A percentile compares a stretch with the other conserved stretches of the same genome.
Evolutionary conservation across 1,284 basidiomycete species (phyloP).

Genomic region (Boletus smithii): DNA sequence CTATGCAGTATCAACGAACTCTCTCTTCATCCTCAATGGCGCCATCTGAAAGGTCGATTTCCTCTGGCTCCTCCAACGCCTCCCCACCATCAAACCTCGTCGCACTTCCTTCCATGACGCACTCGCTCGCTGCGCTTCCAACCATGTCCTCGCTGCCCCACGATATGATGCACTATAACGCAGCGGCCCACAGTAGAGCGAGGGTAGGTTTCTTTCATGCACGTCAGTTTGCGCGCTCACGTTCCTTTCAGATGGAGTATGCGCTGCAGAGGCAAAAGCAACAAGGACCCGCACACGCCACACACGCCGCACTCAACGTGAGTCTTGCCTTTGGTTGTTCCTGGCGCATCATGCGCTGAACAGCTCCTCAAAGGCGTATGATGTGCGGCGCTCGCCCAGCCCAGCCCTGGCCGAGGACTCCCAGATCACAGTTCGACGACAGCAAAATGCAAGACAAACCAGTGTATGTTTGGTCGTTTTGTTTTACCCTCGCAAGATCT

Average conservation of each 20-base stretch:
- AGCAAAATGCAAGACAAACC: slow-evolving; percentile 24
- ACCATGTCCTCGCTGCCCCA: slow-evolving; percentile 31
- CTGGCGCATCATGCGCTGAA: slow-evolving; percentile 13
- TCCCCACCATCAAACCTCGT: slow-evolving; percentile 32
- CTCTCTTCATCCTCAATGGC: slow-evolving; percentile 32
- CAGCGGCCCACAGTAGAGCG: slow-evolving; percentile 30
- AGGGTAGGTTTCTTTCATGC: slow-evolving; percentile 17
- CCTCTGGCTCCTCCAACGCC: slow-evolving; percentile 31
- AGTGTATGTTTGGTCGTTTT: slow-evolving; percentile 15
- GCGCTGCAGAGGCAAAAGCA: slow-evolving; percentile 33
- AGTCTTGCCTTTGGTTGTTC: slow-evolving; percentile 5
- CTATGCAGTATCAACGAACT: slow-evolving; percentile 35
- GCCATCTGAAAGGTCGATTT: slow-evolving; percentile 33
- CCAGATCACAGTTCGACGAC: slow-evolving; percentile 34
- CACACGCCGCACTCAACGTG: slow-evolving; percentile 28
- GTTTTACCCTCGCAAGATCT: slow-evolving; percentile 5
- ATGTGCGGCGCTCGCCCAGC: slow-evolving; percentile 31
- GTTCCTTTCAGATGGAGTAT: slow-evolving; percentile 27
- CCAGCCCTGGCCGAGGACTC: slow-evolving; percentile 30
- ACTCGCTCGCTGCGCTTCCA: slow-evolving; percentile 32
- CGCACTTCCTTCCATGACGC: slow-evolving; percentile 33
- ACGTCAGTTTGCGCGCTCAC: slow-evolving; percentile 5
- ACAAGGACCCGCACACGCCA: slow-evolving; percentile 23
- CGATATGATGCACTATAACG: slow-evolving; percentile 33
- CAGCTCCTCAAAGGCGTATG: slow-evolving; percentile 23